Conservation (phyloP, 345 rosid species). For the Eucalyptus grandis region DNA sequence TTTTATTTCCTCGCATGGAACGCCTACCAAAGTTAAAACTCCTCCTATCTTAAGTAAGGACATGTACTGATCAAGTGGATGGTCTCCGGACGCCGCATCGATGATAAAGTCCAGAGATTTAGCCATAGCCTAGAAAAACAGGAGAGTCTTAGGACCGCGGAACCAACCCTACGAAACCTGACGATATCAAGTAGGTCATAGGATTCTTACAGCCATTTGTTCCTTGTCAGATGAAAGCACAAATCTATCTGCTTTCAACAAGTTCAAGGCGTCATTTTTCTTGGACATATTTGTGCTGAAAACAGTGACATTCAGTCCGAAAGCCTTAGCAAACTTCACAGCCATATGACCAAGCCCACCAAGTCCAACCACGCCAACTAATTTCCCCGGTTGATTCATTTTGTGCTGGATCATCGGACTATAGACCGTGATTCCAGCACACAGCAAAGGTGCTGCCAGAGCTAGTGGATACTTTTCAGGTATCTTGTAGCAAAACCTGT, state of each 20-base stretch:
- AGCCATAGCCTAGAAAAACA: conserved; percentile 21
- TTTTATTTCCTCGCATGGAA: conserved; percentile 16
- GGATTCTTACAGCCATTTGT: conserved; percentile 49
- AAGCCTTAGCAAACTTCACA: conserved; percentile 30
- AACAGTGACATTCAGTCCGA: conserved; percentile 26
- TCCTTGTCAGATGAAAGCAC: conserved; percentile 20
- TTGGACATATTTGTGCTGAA: conserved; percentile 22
- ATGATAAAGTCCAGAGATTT: conserved; percentile 70
- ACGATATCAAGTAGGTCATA: not conserved
- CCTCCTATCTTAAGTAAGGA: conserved; percentile 31
- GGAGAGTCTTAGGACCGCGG: not conserved
- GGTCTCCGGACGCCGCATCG: conserved; percentile 81
- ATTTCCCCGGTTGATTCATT: conserved; percentile 30
- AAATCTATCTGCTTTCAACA: conserved; percentile 19
- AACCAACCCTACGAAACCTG: not conserved
- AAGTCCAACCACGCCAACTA: conserved; percentile 23
- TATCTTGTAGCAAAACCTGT: conserved; percentile 25
- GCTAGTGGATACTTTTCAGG: conserved; percentile 28
- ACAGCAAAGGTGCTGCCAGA: conserved; percentile 26
- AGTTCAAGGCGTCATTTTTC: conserved; percentile 24
- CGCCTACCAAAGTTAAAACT: conserved; percentile 10
- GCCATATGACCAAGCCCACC: conserved; percentile 52
- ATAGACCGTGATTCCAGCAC: conserved; percentile 30
- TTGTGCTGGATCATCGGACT: conserved; percentile 20
- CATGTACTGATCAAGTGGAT: conserved; percentile 64